Percentiles rank a stretch among this genome's conserved stretches.
phyloP scores from a whole-genome alignment of 768 basidiomycete species.

The Sarcomyxa edulis region DNA sequence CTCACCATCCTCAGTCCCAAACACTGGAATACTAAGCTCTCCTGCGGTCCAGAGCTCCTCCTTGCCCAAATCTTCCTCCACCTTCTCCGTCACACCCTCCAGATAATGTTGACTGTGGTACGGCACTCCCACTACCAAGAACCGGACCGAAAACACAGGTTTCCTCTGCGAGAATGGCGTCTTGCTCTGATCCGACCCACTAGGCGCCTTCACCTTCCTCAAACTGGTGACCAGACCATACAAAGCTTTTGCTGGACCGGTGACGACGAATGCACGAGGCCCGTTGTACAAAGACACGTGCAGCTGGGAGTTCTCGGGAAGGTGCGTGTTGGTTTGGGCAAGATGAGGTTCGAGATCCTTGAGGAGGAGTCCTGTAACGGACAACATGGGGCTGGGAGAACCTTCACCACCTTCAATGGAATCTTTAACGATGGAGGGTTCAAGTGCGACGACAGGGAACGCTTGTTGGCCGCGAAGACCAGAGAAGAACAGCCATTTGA shows the following conservation, averaged over 20 bases:
- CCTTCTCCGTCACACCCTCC: slow-evolving; percentile 63
- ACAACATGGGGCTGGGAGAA: slow-evolving; percentile 88
- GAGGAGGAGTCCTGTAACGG: slow-evolving; percentile 75
- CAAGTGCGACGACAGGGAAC: slow-evolving; percentile 88
- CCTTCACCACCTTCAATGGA: slow-evolving; percentile 92
- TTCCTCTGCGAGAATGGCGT: slow-evolving; percentile 92
- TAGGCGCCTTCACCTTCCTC: slow-evolving; percentile 84
- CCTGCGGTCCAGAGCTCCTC: slow-evolving; percentile 72
- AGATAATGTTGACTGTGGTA: slow-evolving; percentile 95
- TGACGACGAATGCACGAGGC: slow-evolving; percentile 85
- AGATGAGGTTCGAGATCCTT: slow-evolving; percentile 80
- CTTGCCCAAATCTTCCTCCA: slow-evolving; percentile 67
- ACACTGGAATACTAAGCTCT: slow-evolving; percentile 81
- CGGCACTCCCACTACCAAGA: slow-evolving; percentile 93
- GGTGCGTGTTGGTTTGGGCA: slow-evolving; percentile 80
- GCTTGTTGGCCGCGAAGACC: slow-evolving; percentile 91
- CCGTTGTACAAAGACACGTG: slow-evolving; percentile 92
- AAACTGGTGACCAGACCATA: slow-evolving; percentile 91
- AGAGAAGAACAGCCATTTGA: slow-evolving; percentile 91
- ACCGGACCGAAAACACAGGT: slow-evolving; percentile 87
- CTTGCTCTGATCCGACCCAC: slow-evolving; percentile 91
- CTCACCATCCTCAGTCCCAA: slow-evolving; percentile 88
- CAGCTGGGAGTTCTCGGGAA: slow-evolving; percentile 74
- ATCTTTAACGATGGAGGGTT: slow-evolving; percentile 84
- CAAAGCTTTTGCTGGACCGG: slow-evolving; percentile 86